Base-by-base conservation (phyloP, 176 grass and related monocot species). In the Poa pratensis region DNA sequence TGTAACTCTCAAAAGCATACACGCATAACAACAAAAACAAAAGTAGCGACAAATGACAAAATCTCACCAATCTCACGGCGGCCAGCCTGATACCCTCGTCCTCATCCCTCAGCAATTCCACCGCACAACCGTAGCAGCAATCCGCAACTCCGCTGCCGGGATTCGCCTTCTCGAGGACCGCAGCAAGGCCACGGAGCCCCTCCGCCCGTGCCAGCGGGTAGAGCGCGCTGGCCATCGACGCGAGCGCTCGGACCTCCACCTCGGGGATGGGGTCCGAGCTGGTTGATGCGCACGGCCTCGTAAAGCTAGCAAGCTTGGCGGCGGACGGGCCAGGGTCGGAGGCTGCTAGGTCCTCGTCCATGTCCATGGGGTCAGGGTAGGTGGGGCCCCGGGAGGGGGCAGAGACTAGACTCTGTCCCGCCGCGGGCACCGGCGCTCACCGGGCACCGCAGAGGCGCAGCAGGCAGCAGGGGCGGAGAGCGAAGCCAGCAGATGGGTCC, bases 21-120 rank as follows among this genome's bases (percentile, higher is more conserved):
- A 76, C 77, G 18, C 7, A 60, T 30, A 70, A 7, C 22, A 54
- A 24, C 42, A 65, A 69, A 17, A 87, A 26, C 17, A 32, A 40
- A 64, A 78, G 15, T 69, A 57, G 1, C 2, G 15, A 18, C 27
- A 60, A 60, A 65, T 45, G 61, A 20, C 22, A 80, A 79, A 9
- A 67, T 12, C 91, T 77, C 78, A 98, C 96, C 93, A 94, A 83
- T 92, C 75, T 86, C 34, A 98, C 81, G 5, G 90, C 86, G 37
- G 86, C 85, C 61, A 89, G 60, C 72, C 93, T 93, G 55, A 98
- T 84, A 20, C 63, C 70, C 57, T 92, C 88, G 60, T 90, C 89
- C 2, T 95, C 93, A 28, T 92, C 93, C 83, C 80, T 76, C 45
- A 95, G 80, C 86, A 87, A 73, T 70, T 49, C 81, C 45, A 73